These are phyloP conservation scores for Ophiostoma sp. DNA, from an alignment of 2,329 filamentous ascomycete genomes.

Conservation along the genomic window DNA sequence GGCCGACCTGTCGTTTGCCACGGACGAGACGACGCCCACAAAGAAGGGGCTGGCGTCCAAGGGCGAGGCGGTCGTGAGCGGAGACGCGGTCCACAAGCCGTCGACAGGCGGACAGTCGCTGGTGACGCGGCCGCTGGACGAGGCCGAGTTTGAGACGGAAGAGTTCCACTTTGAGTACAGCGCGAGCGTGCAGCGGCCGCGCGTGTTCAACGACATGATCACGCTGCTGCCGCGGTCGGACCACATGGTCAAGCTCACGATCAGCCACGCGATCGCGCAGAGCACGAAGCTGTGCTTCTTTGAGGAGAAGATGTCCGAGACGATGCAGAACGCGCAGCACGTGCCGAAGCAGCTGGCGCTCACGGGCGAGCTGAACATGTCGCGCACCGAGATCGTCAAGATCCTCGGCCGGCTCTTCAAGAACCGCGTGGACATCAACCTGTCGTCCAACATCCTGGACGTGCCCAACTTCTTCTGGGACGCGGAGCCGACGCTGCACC, in stretches of 20 bases:
- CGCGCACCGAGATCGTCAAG: conserved; percentile 82
- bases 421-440: conserved; percentile 91
- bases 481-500: conserved; percentile 87
- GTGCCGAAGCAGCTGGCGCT: conserved; percentile 84
- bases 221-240: conserved; percentile 82
- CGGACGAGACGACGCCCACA: conserved; percentile 44
- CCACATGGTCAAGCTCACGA: conserved; percentile 98
- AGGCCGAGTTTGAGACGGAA: conserved; percentile 93
- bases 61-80: neutral
- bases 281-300: conserved; percentile 96
- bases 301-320: conserved; percentile 90
- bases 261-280: conserved; percentile 94
- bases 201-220: conserved; percentile 99
- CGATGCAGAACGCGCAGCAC: conserved; percentile 88
- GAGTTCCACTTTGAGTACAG: conserved; percentile 99
- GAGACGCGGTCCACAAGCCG: neutral
- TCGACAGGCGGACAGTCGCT: conserved; percentile 44
- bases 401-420: conserved; percentile 89
- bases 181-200: conserved; percentile 72
- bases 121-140: conserved; percentile 71
- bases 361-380: conserved; percentile 87
- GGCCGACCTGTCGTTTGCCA: conserved; percentile 86
- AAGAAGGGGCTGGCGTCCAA: neutral
- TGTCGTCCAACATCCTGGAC: conserved; percentile 93
- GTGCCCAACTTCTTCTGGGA: conserved; percentile 99